A percentile compares a stretch with the other conserved stretches of the same genome.
Evolutionary conservation across 768 basidiomycete species (phyloP).

Genomic region (Tephrocybe rancida): DNA sequence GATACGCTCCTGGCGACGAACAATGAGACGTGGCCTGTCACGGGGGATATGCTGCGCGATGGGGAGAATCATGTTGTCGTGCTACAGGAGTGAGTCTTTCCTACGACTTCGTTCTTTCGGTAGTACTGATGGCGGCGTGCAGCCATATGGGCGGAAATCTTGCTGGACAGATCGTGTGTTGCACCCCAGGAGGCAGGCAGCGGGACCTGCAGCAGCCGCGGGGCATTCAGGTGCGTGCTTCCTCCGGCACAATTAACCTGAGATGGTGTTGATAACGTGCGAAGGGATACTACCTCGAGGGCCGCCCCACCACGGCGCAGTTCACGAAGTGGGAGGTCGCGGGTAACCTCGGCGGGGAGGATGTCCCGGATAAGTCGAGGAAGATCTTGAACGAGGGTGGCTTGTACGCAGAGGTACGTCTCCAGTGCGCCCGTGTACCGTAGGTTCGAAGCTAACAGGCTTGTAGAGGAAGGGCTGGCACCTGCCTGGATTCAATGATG

Average conservation of each 20-base stretch:
- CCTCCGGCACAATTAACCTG: not conserved
- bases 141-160: slow-evolving; percentile 22
- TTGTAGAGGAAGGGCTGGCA: slow-evolving; percentile 21
- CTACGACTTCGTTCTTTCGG: not conserved
- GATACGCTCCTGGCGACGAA: slow-evolving; percentile 16
- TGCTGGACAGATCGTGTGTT: slow-evolving; percentile 20
- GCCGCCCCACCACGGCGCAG: slow-evolving; percentile 8
- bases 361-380: slow-evolving; percentile 16
- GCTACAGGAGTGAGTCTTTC: slow-evolving; percentile 14
- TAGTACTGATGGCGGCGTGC: not conserved
- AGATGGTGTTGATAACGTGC: not conserved
- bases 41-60: slow-evolving; percentile 9
- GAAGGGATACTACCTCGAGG: slow-evolving; percentile 20
- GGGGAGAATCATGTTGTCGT: slow-evolving; percentile 15
- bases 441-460: no score
- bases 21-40: slow-evolving; percentile 16
- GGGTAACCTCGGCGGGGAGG: slow-evolving; percentile 16
- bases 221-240: slow-evolving; percentile 16
- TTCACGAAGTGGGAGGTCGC: slow-evolving; percentile 17
- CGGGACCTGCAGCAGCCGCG: slow-evolving; percentile 18
- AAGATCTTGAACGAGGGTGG: slow-evolving; percentile 22
- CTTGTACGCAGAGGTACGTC: slow-evolving; percentile 16
- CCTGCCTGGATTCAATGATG: slow-evolving; percentile 18
- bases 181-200: slow-evolving; percentile 19
- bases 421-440: no score